Evolutionary conservation across 208 protist genomes (phyloP).

Genomic region (Naegleria gruberi): DNA sequence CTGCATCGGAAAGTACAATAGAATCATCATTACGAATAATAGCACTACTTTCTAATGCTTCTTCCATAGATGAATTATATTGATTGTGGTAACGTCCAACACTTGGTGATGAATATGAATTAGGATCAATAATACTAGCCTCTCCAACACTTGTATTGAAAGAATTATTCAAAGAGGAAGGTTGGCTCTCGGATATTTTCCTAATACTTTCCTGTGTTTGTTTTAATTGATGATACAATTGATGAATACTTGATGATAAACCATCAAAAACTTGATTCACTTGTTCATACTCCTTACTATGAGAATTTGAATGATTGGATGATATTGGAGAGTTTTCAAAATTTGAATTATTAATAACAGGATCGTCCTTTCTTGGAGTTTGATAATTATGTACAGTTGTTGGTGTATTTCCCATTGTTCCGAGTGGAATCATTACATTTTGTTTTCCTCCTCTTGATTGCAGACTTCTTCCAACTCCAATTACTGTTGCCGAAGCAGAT

Average conservation of each 20-base stretch:
- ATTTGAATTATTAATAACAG: too few relatives aligned
- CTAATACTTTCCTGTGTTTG: background rate
- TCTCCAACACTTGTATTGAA: background rate
- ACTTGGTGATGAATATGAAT: background rate
- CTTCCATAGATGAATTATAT: background rate
- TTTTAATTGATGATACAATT: slow-evolving; percentile 4
- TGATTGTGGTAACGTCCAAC: background rate
- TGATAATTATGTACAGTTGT: too few relatives aligned
- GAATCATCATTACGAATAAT: background rate
- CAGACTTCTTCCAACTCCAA: background rate
- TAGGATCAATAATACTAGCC: too few relatives aligned
- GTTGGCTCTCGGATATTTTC: background rate
- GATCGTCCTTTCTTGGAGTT: too few relatives aligned
- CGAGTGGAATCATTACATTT: too few relatives aligned
- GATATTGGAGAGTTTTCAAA: too few relatives aligned
- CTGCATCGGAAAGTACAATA: background rate
- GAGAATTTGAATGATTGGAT: too few relatives aligned
- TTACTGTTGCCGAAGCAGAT: background rate
- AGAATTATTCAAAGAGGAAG: background rate
- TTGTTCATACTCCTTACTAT: background rate
- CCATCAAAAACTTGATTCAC: background rate
- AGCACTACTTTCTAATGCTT: background rate
- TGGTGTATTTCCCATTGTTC: too few relatives aligned
- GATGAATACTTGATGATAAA: background rate
- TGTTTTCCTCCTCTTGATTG: too few relatives aligned